Evolutionary conservation across 1,284 basidiomycete species (phyloP).

Genomic region (Athelia psychrophila): DNA sequence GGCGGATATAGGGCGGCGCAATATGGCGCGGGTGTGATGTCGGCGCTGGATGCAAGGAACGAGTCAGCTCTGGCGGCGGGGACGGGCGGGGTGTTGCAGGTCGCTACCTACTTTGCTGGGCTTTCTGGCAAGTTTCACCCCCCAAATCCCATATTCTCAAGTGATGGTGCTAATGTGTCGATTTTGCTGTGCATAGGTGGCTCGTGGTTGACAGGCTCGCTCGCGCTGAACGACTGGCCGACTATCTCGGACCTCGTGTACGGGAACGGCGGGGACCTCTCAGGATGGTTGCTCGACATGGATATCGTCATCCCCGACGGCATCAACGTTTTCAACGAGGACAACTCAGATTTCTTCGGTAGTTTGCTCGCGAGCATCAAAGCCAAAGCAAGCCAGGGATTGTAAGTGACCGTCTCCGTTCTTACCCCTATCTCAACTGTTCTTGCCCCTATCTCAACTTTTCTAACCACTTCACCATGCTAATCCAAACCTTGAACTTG

Average conservation of each 20-base stretch:
- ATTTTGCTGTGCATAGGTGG: conserved; percentile 41
- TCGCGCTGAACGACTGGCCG: conserved; percentile 59
- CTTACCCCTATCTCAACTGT: conserved; percentile 1
- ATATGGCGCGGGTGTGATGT: conserved; percentile 56
- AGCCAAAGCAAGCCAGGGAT: conserved; percentile 48
- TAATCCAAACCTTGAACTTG: not conserved
- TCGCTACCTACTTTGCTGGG: conserved; percentile 57
- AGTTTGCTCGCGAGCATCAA: conserved; percentile 56
- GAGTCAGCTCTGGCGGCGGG: conserved; percentile 48
- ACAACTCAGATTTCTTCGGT: conserved; percentile 58
- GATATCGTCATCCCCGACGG: conserved; percentile 53
- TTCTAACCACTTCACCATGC: no score
- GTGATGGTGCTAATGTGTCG: no score
- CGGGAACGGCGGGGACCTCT: conserved; percentile 43
- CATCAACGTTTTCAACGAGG: conserved; percentile 35
- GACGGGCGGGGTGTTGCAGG: conserved; percentile 66
- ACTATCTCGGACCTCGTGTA: conserved; percentile 48
- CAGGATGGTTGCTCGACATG: conserved; percentile 60
- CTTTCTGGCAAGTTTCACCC: conserved; percentile 49
- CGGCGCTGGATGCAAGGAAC: conserved; percentile 59
- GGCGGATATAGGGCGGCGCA: conserved; percentile 59
- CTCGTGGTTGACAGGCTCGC: conserved; percentile 60
- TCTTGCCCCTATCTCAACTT: conserved; percentile 2
- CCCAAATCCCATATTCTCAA: no score
- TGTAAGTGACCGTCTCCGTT: conserved; percentile 36